Base-by-base conservation (phyloP, 2,329 filamentous ascomycete genomes). In the Phymatotrichopsis omnivora region DNA sequence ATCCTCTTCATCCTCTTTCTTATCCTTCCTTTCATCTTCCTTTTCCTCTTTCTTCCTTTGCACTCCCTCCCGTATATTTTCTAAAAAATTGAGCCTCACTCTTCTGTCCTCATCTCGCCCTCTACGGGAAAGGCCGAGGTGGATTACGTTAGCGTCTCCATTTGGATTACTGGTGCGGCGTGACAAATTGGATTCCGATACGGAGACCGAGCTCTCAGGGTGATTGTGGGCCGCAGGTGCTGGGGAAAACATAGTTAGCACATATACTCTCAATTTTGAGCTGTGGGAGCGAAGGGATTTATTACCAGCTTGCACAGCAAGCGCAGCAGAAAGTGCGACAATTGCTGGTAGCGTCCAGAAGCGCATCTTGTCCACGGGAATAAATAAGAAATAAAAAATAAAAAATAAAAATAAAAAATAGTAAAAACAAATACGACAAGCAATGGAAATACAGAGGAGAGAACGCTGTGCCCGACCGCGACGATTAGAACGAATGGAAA, bases 261-360 rank as follows among this genome's bases (percentile, higher is more conserved):
- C 6, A 17, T 29, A 31, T 10, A 22, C n/a, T 3, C 12, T 2
- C 28, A 39, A 23, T 11, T 19, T 2, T 17, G 11, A 23, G 16
- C 7, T 20, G 14, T 4, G 30, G 12, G 14, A 4, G 22, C 14
- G 2, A 34, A 7, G 31, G 17, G 40, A 10, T 24, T 16, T 46
- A 33, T 31, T 45, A 53, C 51, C 51, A 41, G 48, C 45, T 8
- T 49, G 45, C 27, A 53, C 51, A n/a, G 37, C 37, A 46, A 53
- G 41, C 16, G 34, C 36, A 25, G 31, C 39, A 23, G 30, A 37
- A 12, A 53, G 41, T 16, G 29, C 36, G n/a, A 53, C 22, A 12
- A 37, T 16, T 7, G 40, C 24, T 7, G 45, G 42, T 19, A 44
- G 4, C 7, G 37, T 30, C 19, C 42, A 27, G 34, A 52, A 49